Evolutionary conservation across 2,329 filamentous ascomycete genomes (phyloP).

Genomic region (Pseudogymnoascus sp.): DNA sequence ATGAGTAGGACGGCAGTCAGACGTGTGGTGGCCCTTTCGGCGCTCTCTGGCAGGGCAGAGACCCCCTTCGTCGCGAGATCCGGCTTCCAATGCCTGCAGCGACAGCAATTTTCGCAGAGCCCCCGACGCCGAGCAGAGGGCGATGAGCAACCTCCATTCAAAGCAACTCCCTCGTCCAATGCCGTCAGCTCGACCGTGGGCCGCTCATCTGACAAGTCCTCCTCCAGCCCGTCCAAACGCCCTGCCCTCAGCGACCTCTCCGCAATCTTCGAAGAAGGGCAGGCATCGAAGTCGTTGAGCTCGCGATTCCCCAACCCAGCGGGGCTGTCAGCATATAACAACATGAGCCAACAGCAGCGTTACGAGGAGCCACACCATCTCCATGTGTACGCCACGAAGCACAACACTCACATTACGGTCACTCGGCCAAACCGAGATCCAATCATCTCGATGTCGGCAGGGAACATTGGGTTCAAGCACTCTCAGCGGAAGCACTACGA

Average conservation of each 20-base stretch:
- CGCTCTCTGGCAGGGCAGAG: constrained; percentile 16
- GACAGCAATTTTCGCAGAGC: constrained; percentile 3
- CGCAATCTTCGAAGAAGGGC: constrained; percentile 7
- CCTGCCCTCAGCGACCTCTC: constrained; percentile 4
- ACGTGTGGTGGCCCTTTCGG: constrained; percentile 25
- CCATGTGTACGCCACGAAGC: constrained; percentile 78
- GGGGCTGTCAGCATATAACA: constrained; percentile 13
- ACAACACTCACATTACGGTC: constrained; percentile 92
- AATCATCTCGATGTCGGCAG: constrained; percentile 71
- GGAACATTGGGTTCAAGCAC: constrained; percentile 89
- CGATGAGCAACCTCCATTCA: background rate
- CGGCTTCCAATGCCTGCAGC: constrained; percentile 16
- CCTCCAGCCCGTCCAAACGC: background rate
- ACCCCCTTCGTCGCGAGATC: constrained; percentile 9
- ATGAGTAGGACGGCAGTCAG: constrained; percentile 26
- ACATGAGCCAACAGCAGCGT: constrained; percentile 25
- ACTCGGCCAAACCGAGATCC: constrained; percentile 72
- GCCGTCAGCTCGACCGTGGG: background rate
- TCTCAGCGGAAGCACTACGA: constrained; percentile 75
- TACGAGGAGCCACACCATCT: constrained; percentile 66
- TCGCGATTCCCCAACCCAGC: constrained; percentile 2
- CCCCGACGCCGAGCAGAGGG: background rate
- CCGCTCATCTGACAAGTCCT: background rate
- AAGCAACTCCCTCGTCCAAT: background rate
- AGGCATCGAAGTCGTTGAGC: background rate